phyloP scores from a whole-genome alignment of 139 green algal species.

The Tetraselmis chui region DNA sequence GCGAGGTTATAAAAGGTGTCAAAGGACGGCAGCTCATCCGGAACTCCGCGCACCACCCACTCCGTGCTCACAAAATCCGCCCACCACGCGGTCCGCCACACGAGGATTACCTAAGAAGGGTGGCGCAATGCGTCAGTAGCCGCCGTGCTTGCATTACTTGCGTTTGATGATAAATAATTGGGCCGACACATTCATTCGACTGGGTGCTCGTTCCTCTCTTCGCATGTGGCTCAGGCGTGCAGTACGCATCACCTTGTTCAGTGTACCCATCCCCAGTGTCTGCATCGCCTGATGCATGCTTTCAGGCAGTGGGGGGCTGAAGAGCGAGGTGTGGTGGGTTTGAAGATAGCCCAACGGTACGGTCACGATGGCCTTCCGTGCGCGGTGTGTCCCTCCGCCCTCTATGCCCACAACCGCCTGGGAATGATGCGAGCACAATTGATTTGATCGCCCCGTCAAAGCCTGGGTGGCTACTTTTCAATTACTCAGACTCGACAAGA shows the following conservation, averaged over 20 bases:
- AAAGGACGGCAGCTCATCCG: neutral
- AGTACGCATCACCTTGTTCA: neutral
- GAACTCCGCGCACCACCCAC: neutral
- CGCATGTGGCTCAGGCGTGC: no score
- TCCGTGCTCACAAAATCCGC: neutral
- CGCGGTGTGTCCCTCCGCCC: no score
- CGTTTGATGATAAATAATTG: no score
- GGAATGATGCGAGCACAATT: no score
- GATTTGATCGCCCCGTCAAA: no score
- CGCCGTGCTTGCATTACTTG: no score
- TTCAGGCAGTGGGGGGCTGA: neutral
- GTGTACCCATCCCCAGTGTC: neutral
- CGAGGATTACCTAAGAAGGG: neutral
- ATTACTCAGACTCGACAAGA: no score
- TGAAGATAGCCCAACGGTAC: neutral
- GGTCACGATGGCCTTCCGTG: neutral
- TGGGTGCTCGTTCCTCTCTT: no score
- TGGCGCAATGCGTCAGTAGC: no score
- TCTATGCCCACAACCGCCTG: no score
- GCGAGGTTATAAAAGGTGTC: neutral
- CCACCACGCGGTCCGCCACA: neutral
- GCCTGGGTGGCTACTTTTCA: no score
- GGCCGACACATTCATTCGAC: no score
- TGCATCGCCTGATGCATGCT: neutral
- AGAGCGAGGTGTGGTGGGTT: neutral